phyloP scores from a whole-genome alignment of 495 filamentous ascomycete species.

The Xylaria venustula region DNA sequence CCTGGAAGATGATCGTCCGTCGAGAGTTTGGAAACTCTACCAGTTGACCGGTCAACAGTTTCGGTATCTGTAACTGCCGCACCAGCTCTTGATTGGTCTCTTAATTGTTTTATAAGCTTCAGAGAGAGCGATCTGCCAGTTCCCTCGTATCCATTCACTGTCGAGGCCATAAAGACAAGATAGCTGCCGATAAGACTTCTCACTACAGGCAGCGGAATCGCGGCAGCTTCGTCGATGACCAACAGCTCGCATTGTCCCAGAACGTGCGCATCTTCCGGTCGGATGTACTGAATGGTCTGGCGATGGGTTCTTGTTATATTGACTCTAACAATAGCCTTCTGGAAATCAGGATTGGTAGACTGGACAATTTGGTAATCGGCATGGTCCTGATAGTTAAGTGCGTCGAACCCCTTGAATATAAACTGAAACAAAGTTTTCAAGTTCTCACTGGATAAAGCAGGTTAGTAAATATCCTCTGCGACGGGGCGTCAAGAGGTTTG shows the following conservation, averaged over 20 bases:
- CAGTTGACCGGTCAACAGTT: constrained; percentile 70
- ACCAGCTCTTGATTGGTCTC: constrained; percentile 75
- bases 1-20: constrained; percentile 58
- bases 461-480: neutral
- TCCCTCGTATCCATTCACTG: constrained; percentile 98
- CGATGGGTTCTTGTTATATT: constrained; percentile 94
- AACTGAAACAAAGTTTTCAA: constrained; percentile 98
- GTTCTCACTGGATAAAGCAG: constrained; percentile 58
- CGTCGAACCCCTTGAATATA: constrained; percentile 97
- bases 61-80: constrained; percentile 52
- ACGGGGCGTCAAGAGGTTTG: neutral
- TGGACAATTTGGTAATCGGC: constrained; percentile 98
- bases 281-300: constrained; percentile 98
- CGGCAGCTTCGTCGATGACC: constrained; percentile 97
- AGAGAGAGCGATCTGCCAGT: constrained; percentile 92
- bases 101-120: constrained; percentile 95
- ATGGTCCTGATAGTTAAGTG: constrained; percentile 87
- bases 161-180: constrained; percentile 98
- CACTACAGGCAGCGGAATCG: constrained; percentile 90
- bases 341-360: constrained; percentile 97
- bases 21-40: constrained; percentile 60
- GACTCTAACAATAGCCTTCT: constrained; percentile 96
- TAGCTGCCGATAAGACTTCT: constrained; percentile 97
- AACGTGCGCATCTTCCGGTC: constrained; percentile 92
- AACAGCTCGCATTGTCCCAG: constrained; percentile 94